A percentile compares a stretch with the other conserved stretches of the same genome.
Evolutionary conservation across 495 filamentous ascomycete species (phyloP).

Genomic region (Lasiosphaeria hispida): DNA sequence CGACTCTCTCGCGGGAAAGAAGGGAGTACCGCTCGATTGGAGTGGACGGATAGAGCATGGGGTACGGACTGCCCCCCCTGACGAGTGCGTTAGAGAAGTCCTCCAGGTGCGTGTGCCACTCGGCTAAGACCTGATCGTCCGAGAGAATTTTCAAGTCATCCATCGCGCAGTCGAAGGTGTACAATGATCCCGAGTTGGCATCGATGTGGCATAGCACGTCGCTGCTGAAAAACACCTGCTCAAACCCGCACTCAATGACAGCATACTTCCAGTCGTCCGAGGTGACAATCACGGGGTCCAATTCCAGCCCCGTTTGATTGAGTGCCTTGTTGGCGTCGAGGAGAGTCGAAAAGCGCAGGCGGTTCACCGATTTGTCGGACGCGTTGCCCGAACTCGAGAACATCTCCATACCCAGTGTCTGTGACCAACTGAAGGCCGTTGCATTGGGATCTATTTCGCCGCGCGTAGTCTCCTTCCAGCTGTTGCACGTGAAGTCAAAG

Average conservation of each 20-base stretch:
- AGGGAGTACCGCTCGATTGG: neutral
- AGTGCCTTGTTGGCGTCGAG: neutral
- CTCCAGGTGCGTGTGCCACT: neutral
- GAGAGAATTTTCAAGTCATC: neutral
- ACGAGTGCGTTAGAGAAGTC: neutral
- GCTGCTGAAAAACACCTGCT: conserved; percentile 1
- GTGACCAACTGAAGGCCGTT: neutral
- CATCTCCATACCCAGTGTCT: neutral
- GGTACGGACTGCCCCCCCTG: neutral
- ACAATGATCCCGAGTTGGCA: neutral
- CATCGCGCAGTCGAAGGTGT: neutral
- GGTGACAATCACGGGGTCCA: too few species aligned
- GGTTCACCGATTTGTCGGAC: neutral
- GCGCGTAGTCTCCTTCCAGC: neutral
- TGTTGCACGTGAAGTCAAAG: neutral
- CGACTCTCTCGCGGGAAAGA: too few species aligned
- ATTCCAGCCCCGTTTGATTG: neutral
- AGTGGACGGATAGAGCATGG: neutral
- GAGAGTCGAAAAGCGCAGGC: neutral
- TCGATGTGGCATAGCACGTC: neutral
- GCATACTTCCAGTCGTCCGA: neutral
- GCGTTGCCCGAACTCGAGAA: neutral
- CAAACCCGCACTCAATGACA: neutral
- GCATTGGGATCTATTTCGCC: neutral
- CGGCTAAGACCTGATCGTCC: neutral